phyloP scores from a whole-genome alignment of 2,329 filamentous ascomycete genomes.

The Scedosporium apiospermum region DNA sequence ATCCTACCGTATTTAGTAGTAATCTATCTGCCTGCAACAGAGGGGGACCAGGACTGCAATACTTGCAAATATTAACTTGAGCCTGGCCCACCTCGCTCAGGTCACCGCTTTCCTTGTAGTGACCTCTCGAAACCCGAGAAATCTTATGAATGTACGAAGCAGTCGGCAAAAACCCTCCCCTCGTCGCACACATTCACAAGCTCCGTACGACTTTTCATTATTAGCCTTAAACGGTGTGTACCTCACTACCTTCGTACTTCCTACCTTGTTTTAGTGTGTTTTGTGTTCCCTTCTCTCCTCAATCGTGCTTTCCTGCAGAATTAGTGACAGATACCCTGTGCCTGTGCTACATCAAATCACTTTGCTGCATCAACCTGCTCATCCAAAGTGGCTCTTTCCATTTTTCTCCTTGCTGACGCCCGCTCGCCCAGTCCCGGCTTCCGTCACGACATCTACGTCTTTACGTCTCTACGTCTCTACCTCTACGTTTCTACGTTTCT shows the following conservation, averaged over 20 bases:
- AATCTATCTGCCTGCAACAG: too few species aligned
- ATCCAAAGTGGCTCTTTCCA: neutral
- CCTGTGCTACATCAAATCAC: neutral
- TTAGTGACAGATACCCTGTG: neutral
- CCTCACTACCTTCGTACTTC: neutral
- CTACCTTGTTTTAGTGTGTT: neutral
- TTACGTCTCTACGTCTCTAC: neutral
- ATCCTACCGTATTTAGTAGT: neutral
- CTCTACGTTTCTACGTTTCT: neutral
- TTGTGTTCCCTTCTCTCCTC: neutral
- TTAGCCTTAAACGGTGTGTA: constrained; percentile 1
- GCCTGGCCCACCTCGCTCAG: neutral
- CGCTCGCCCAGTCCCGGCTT: neutral
- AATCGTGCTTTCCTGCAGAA: neutral
- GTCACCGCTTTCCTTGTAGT: neutral
- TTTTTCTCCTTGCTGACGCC: neutral
- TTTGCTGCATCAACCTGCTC: neutral
- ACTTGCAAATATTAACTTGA: too few species aligned
- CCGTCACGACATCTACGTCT: neutral
- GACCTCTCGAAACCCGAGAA: neutral
- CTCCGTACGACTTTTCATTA: neutral
- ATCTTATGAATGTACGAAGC: neutral
- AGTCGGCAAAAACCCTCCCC: neutral
- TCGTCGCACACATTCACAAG: neutral
- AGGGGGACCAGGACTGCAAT: too few species aligned